A percentile compares a stretch with the other conserved stretches of the same genome.
phyloP scores from a whole-genome alignment of 2,329 filamentous ascomycete species.

The Colletotrichum horii region DNA sequence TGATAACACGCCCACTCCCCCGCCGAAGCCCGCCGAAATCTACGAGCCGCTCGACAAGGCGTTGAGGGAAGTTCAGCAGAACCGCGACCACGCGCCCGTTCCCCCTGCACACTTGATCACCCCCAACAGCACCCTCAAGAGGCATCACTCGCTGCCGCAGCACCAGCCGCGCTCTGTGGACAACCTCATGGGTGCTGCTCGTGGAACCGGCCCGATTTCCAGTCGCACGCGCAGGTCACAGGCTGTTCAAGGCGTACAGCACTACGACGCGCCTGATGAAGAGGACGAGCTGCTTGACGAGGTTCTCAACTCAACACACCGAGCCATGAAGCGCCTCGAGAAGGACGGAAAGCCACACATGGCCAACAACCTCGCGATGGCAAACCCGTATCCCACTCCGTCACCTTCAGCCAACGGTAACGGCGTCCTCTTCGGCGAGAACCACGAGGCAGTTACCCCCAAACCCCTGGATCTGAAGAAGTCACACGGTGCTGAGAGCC shows the following conservation, averaged over 20 bases:
- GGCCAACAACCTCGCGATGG: conserved; percentile 65
- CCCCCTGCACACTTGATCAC: conserved; percentile 59
- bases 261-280: conserved; percentile 94
- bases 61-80: conserved; percentile 58
- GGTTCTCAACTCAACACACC: conserved; percentile 77
- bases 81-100: conserved; percentile 51
- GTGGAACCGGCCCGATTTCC: conserved; percentile 67
- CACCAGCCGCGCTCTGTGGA: conserved; percentile 69
- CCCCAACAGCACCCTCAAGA: conserved; percentile 61
- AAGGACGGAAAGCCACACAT: conserved; percentile 63
- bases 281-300: conserved; percentile 96
- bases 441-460: conserved; percentile 64
- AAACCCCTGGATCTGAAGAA: conserved; percentile 75
- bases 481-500: conserved; percentile 40
- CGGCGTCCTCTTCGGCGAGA: conserved; percentile 74
- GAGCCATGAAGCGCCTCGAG: conserved; percentile 75
- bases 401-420: conserved; percentile 85
- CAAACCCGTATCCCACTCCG: conserved; percentile 69
- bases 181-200: conserved; percentile 62
- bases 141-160: conserved; percentile 66
- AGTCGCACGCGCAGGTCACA: conserved; percentile 82
- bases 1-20: conserved; percentile 59
- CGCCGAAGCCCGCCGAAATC: conserved; percentile 55
- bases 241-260: conserved; percentile 75
- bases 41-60: conserved; percentile 68